These are phyloP conservation scores for Daldinia decipiens DNA, from an alignment of 495 filamentous ascomycete genomes.

Conservation along the genomic window DNA sequence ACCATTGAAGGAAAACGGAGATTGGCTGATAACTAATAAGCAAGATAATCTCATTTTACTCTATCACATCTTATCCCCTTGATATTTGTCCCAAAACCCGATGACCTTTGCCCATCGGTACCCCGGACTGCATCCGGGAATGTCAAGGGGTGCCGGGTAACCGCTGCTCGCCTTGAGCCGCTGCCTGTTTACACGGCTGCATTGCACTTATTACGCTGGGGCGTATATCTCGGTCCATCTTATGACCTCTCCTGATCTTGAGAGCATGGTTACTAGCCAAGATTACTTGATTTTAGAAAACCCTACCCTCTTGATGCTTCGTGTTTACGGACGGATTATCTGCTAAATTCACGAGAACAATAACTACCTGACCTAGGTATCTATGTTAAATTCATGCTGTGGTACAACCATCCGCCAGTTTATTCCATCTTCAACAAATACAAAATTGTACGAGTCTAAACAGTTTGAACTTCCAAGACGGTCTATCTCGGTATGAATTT, in stretches of 20 bases:
- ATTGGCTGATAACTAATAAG: conserved; percentile 18
- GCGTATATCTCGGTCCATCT: conserved; percentile 24
- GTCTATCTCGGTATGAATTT: conserved; percentile 5
- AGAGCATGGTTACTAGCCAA: conserved; percentile 28
- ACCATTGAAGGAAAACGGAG: conserved; percentile 6
- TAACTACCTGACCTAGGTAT: background rate
- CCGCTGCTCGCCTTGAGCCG: conserved; percentile 30
- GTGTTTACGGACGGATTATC: conserved; percentile 31
- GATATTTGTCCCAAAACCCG: conserved; percentile 15
- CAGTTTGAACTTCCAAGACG: background rate
- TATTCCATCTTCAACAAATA: background rate
- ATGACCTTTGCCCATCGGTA: conserved; percentile 15
- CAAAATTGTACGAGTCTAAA: background rate
- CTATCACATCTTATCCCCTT: conserved; percentile 19
- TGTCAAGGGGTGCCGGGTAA: conserved; percentile 39
- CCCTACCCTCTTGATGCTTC: conserved; percentile 4
- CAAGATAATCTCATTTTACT: conserved; percentile 1
- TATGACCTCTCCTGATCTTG: conserved; percentile 44
- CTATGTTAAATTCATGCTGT: conserved; percentile 31
- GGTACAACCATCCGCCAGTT: conserved; percentile 11
- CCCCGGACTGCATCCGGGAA: conserved; percentile 33
- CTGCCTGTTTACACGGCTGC: conserved; percentile 16
- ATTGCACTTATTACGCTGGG: conserved; percentile 9
- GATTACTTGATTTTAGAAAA: conserved; percentile 21
- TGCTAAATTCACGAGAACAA: conserved; percentile 20